A percentile compares a stretch with the other conserved stretches of the same genome.
phyloP scores from a whole-genome alignment of 1,284 basidiomycete genomes.

The Cystobasidium pallidum region DNA sequence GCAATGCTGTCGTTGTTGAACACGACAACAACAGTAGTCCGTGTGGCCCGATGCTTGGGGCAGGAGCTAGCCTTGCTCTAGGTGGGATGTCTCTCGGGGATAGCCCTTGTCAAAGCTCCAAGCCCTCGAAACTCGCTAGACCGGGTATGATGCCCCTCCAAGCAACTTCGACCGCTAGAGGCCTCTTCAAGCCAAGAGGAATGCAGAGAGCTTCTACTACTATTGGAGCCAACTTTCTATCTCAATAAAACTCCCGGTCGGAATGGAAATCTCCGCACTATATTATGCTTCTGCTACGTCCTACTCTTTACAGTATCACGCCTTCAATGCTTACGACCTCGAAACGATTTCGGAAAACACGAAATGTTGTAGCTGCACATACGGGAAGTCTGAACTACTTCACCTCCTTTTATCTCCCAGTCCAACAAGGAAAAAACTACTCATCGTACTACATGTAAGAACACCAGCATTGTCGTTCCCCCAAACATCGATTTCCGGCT shows the following conservation, averaged over 20 bases:
- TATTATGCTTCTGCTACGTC: conserved; percentile 5
- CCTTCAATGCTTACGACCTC: not conserved
- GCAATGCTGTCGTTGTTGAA: not conserved
- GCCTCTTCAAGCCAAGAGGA: conserved; percentile 22
- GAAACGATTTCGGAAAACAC: not conserved
- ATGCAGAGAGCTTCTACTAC: conserved; percentile 30
- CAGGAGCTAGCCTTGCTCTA: conserved; percentile 3
- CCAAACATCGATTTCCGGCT: too few species aligned
- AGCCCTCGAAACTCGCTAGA: conserved; percentile 26
- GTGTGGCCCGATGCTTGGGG: conserved; percentile 32
- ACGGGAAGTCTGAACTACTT: not conserved
- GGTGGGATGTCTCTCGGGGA: conserved; percentile 25
- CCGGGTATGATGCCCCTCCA: conserved; percentile 16
- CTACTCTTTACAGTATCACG: too few species aligned
- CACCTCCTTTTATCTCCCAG: not conserved
- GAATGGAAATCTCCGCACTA: too few species aligned
- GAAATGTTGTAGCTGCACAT: not conserved
- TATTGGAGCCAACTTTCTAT: conserved; percentile 5
- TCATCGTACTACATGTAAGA: too few species aligned
- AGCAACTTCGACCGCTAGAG: conserved; percentile 1
- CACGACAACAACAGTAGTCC: conserved; percentile 30
- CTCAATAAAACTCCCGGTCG: too few species aligned
- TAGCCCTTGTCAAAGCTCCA: conserved; percentile 24
- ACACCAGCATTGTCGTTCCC: too few species aligned
- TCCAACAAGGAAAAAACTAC: not conserved